Evolutionary conservation across 2,329 filamentous ascomycete genomes (phyloP).

Genomic region (Fusarium sulawesiense): DNA sequence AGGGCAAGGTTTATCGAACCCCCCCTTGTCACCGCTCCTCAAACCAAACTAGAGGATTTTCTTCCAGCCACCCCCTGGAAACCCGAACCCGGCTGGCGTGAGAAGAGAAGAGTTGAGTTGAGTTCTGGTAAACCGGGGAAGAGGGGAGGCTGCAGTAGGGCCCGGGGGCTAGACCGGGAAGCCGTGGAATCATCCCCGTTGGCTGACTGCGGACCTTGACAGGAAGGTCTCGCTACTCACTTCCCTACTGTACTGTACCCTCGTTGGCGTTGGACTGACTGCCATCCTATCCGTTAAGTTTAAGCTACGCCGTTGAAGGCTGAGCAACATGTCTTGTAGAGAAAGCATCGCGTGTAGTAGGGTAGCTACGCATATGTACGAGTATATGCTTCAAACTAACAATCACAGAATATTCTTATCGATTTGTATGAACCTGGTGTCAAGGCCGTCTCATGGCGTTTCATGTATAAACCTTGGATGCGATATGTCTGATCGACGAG

Average conservation of each 20-base stretch:
- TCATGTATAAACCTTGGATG: neutral
- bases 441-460: neutral
- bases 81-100: neutral
- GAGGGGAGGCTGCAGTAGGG: conserved; percentile 35
- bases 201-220: conserved; percentile 14
- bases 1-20: neutral
- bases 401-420: neutral
- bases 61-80: conserved; percentile 9
- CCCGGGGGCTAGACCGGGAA: conserved; percentile 34
- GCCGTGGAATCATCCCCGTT: conserved; percentile 35
- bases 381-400: neutral
- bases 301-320: conserved; percentile 10
- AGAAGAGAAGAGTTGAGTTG: neutral
- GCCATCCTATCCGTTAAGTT: neutral
- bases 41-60: conserved; percentile 14
- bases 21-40: conserved; percentile 30
- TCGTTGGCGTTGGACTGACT: conserved; percentile 33
- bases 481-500: neutral
- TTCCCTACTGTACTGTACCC: neutral
- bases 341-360: neutral
- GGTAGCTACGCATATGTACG: neutral
- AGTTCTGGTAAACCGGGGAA: conserved; percentile 21
- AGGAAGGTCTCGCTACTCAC: conserved; percentile 9
- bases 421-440: neutral
- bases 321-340: neutral